Evolutionary conservation across 2,329 filamentous ascomycete species (phyloP).

Genomic region (Pseudogymnoascus sp.): DNA sequence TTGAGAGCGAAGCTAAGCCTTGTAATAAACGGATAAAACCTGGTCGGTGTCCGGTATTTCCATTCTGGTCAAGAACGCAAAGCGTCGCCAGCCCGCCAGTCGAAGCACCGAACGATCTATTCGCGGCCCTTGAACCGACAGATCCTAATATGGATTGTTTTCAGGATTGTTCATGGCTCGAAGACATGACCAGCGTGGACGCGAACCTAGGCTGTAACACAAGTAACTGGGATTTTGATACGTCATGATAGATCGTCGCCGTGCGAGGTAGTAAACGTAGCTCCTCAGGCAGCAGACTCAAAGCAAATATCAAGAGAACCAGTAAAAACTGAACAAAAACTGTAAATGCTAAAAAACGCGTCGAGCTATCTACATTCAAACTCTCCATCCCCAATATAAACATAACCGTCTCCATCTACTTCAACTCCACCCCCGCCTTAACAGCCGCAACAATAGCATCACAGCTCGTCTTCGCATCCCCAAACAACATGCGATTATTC

Average conservation of each 20-base stretch:
- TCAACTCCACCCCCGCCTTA: constrained; percentile 1
- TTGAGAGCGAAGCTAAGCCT: not conserved
- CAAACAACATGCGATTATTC: constrained; percentile 84
- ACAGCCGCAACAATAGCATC: constrained; percentile 48
- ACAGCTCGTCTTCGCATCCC: constrained; percentile 77
- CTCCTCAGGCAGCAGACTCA: not conserved
- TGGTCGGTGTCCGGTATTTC: not conserved
- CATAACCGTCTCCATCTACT: not conserved
- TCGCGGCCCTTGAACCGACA: not conserved
- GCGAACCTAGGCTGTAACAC: not conserved
- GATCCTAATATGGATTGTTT: not conserved
- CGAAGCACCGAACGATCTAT: not conserved
- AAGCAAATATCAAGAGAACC: not conserved
- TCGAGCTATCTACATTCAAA: constrained; percentile 5
- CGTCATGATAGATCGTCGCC: not conserved
- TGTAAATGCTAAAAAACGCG: constrained; percentile 6
- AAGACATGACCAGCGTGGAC: not conserved
- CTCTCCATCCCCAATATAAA: too few species aligned
- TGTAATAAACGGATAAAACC: not conserved
- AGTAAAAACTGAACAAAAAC: not conserved
- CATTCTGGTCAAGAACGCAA: not conserved
- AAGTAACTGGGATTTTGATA: not conserved
- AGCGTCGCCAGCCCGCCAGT: not conserved
- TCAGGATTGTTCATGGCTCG: not conserved
- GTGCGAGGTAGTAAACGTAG: not conserved